These are phyloP conservation scores for Vitis hybrid DNA, from an alignment of 177 flowering plant species.

Conservation along the genomic window DNA sequence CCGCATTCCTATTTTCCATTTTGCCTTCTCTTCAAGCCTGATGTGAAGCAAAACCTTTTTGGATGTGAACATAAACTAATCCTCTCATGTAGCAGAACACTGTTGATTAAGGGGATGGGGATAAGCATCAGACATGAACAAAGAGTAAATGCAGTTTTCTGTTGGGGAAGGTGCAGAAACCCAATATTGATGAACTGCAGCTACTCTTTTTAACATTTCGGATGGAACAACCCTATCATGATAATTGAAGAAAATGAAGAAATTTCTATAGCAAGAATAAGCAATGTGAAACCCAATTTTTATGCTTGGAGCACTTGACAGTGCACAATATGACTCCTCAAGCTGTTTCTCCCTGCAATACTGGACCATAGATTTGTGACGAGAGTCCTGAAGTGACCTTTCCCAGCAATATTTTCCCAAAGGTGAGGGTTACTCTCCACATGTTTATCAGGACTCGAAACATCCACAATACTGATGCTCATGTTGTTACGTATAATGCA, in stretches of 20 bases:
- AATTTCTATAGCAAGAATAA: slow-evolving; percentile 7
- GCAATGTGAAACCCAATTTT: slow-evolving; percentile 15
- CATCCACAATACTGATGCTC: slow-evolving; percentile 92
- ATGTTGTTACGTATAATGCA: slow-evolving; percentile 95
- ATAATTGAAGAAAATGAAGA: slow-evolving; percentile 3
- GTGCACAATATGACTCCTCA: slow-evolving; percentile 89
- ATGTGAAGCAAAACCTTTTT: background rate
- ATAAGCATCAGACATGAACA: slow-evolving; percentile 4
- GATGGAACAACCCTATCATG: slow-evolving; percentile 4
- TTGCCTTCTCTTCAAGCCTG: background rate
- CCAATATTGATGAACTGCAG: slow-evolving; percentile 13
- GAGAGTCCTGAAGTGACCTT: slow-evolving; percentile 71
- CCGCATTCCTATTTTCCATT: background rate
- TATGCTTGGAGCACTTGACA: slow-evolving; percentile 96
- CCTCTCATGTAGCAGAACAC: slow-evolving; percentile 2
- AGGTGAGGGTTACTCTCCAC: slow-evolving; percentile 69
- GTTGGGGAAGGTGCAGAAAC: slow-evolving; percentile 3
- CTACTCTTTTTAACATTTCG: background rate
- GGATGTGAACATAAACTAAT: background rate
- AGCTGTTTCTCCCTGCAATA: slow-evolving; percentile 76
- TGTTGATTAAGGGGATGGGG: slow-evolving; percentile 9
- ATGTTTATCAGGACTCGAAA: slow-evolving; percentile 57
- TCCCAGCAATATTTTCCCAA: slow-evolving; percentile 89
- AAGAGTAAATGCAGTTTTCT: slow-evolving; percentile 5
- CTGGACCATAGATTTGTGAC: slow-evolving; percentile 83